phyloP scores from a whole-genome alignment of 352 stramenopile genomes.

The Phytopythium helicoides region DNA sequence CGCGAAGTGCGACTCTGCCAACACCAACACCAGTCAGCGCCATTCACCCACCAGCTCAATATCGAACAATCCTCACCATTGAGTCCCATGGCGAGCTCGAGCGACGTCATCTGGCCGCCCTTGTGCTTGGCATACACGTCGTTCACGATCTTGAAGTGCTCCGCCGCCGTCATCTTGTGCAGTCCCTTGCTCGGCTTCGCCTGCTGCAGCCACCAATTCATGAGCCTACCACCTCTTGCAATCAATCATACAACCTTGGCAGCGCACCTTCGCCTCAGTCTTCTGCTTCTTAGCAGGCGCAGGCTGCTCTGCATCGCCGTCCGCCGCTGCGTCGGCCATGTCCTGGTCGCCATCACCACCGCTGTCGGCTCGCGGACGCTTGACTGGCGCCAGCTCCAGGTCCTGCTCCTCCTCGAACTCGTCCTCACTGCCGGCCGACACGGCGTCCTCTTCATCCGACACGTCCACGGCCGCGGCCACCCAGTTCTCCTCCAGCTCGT shows the following conservation, averaged over 20 bases:
- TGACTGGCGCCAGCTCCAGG: slow-evolving; percentile 43
- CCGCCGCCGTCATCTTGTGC: slow-evolving; percentile 70
- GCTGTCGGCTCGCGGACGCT: slow-evolving; percentile 45
- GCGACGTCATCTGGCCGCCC: slow-evolving; percentile 72
- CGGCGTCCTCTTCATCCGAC: slow-evolving; percentile 44
- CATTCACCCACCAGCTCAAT: background rate
- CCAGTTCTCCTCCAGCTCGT: slow-evolving; percentile 72
- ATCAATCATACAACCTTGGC: background rate
- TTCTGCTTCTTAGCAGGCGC: slow-evolving; percentile 61
- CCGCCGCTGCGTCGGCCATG: slow-evolving; percentile 8
- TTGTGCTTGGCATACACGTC: slow-evolving; percentile 74
- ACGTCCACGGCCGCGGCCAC: slow-evolving; percentile 29
- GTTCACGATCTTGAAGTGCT: slow-evolving; percentile 85
- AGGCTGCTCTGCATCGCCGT: slow-evolving; percentile 9
- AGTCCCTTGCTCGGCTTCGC: slow-evolving; percentile 44
- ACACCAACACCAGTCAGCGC: background rate
- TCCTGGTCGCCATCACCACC: slow-evolving; percentile 5
- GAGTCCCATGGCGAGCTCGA: slow-evolving; percentile 79
- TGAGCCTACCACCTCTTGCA: background rate
- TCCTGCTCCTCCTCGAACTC: slow-evolving; percentile 77
- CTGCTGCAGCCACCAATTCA: background rate
- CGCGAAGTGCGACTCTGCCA: slow-evolving; percentile 65
- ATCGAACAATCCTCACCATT: slow-evolving; percentile 39
- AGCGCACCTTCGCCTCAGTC: slow-evolving; percentile 7
- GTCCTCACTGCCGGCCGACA: slow-evolving; percentile 76